phyloP scores from a whole-genome alignment of 495 filamentous ascomycete species.

The Annulohypoxylon stygium region DNA sequence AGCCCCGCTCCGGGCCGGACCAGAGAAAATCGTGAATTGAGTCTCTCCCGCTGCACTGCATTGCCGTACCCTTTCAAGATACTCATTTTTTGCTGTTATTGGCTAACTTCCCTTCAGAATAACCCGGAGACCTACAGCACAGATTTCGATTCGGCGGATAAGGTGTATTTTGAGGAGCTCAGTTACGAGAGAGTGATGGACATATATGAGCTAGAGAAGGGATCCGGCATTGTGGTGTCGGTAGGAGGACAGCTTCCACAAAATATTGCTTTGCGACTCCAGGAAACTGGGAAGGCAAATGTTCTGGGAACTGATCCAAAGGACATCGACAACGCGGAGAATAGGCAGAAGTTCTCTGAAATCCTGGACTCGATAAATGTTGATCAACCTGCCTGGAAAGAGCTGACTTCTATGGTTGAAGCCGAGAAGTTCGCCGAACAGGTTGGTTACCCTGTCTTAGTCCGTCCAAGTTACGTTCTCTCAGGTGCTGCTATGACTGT shows the following conservation, averaged over 20 bases:
- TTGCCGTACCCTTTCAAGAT: not conserved
- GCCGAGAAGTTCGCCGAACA: conserved; percentile 87
- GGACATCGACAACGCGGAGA: conserved; percentile 97
- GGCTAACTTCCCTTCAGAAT: conserved; percentile 58
- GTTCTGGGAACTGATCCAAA: conserved; percentile 91
- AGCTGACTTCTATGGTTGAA: conserved; percentile 90
- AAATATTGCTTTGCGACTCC: conserved; percentile 95
- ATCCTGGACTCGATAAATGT: conserved; percentile 95
- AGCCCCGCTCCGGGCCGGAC: not conserved
- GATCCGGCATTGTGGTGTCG: conserved; percentile 91
- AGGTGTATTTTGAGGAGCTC: conserved; percentile 95
- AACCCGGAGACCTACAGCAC: conserved; percentile 92
- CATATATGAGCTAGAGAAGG: conserved; percentile 93
- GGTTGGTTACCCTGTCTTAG: conserved; percentile 93
- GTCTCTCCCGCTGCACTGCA: not conserved
- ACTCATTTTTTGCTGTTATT: conserved; percentile 1
- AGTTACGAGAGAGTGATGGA: conserved; percentile 99
- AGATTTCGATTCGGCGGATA: conserved; percentile 95
- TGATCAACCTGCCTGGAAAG: conserved; percentile 98
- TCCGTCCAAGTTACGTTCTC: conserved; percentile 96
- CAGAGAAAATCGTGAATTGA: not conserved
- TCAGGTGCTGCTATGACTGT: conserved; percentile 99
- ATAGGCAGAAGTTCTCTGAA: conserved; percentile 97
- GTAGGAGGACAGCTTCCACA: conserved; percentile 97
- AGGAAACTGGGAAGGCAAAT: conserved; percentile 88